Percentiles rank a stretch among this genome's conserved stretches.
Conservation (phyloP, 2,329 filamentous ascomycete genomes). For the Neofusicoccum parvum region DNA sequence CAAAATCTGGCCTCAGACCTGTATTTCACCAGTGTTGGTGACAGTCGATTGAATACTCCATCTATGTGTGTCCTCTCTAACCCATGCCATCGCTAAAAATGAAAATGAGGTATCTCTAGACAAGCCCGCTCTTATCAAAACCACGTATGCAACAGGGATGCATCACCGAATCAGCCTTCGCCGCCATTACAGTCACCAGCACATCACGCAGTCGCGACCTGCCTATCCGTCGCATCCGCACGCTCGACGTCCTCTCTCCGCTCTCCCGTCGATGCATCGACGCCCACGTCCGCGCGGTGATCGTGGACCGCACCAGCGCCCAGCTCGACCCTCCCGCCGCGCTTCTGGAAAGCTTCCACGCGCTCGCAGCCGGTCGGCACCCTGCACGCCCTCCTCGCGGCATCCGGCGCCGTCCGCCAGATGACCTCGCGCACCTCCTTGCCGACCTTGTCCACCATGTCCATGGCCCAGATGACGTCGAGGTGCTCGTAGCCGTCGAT, state of each 20-base stretch:
- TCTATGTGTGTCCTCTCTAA: background rate
- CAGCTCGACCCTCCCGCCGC: background rate
- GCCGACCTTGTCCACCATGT: constrained; percentile 80
- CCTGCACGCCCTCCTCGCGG: constrained; percentile 62
- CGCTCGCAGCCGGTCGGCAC: constrained; percentile 66
- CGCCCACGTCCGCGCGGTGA: constrained; percentile 24
- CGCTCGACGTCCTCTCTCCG: constrained; percentile 32
- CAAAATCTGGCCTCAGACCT: too few species aligned
- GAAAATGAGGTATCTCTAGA: background rate
- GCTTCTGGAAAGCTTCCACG: constrained; percentile 29
- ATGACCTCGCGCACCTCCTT: constrained; percentile 77
- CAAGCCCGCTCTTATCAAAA: background rate
- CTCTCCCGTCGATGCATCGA: constrained; percentile 35
- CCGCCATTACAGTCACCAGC: background rate
- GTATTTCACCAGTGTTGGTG: too few species aligned
- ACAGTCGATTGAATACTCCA: background rate
- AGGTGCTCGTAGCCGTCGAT: constrained; percentile 91
- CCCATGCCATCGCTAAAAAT: background rate
- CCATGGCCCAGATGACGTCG: constrained; percentile 94
- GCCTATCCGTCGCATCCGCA: background rate
- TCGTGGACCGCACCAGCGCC: constrained; percentile 22
- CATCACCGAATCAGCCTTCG: background rate
- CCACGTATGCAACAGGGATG: background rate
- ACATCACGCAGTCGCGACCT: background rate
- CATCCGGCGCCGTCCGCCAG: constrained; percentile 70